Base-by-base conservation (phyloP, 2,329 filamentous ascomycete species). In the Lasiodiplodia sp. region DNA sequence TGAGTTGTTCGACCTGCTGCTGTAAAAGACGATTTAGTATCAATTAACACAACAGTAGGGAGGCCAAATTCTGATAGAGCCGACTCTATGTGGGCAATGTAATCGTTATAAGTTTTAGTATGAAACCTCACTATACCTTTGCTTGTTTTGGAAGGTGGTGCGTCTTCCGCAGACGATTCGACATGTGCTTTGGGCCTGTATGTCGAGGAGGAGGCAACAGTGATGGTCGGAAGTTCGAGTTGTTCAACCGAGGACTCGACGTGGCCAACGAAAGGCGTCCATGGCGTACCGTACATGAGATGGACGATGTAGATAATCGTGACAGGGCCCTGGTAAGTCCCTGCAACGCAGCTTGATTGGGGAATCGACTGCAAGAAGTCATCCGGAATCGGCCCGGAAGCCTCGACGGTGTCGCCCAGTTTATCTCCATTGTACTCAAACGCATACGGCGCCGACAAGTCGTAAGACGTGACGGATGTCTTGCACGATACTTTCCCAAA, bases 241-340 rank as follows among this genome's bases (percentile, higher is more conserved):
- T 64, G 69, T 25, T 65, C 71, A 11, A 69, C 71, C 12, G 73
- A 72, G n/a, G 69, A 65, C 49, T 76, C 75, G 18, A 75, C 67
- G 25, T 73, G 74, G 8, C 72, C 71, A 12, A 74, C 69, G 34
- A 74, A 65, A 1, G 44, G 51, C 11, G 53, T 60, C 18, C 14
- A 37, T 3, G 10, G 25, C 25, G n/a, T 34, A 21, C 73, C 71
- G 52, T 82, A 79, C 12, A 77, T 76, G 28, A 81, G 70, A 56
- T 82, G 75, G 8, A 84, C 78, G 5, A 84, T 76, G 6, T 83
- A 74, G 4, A 83, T 71, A 4, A 84, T 80, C 1, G 80, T 83
- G 1, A 83, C 79, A 14, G 75, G 73, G 5, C 81, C 82, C 44
- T 76, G 73, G 51, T 79, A 77, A 4, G 75, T 76, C 12, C 82